Conservation (phyloP, 83 land plant genomes). For the Larix sibirica region DNA sequence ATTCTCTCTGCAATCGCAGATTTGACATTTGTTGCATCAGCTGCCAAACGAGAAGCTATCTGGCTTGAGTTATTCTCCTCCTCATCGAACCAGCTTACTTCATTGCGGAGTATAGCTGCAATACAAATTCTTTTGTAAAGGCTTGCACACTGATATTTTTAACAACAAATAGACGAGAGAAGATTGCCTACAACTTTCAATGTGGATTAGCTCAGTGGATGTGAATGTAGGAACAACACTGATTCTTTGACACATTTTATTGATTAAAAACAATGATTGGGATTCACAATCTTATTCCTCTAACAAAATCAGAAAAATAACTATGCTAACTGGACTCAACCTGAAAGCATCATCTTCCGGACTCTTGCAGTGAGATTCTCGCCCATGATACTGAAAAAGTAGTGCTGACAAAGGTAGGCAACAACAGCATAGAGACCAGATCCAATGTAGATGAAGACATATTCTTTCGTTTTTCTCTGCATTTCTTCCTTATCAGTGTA, state of each 20-base stretch:
- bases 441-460: conserved; percentile 86
- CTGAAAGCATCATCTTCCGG: conserved; percentile 78
- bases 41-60: conserved; percentile 64
- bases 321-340: conserved; percentile 22
- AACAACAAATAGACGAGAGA: neutral
- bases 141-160: neutral
- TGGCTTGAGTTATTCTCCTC: conserved; percentile 82
- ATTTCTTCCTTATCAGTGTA: conserved; percentile 61
- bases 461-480: conserved; percentile 79
- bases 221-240: neutral
- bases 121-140: conserved; percentile 2
- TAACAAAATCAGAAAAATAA: neutral
- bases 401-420: conserved; percentile 89
- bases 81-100: conserved; percentile 87
- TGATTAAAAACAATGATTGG: neutral
- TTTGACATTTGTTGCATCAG: conserved; percentile 80
- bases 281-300: neutral
- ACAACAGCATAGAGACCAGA: conserved; percentile 85
- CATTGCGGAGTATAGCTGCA: conserved; percentile 79
- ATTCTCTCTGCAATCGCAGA: conserved; percentile 80
- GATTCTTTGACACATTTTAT: neutral
- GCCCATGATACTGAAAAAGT: conserved; percentile 93
- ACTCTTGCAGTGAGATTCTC: conserved; percentile 81
- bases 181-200: neutral
- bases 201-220: neutral